Evolutionary conservation across 2,329 filamentous ascomycete genomes (phyloP).

Genomic region (Sporothrix inflata): DNA sequence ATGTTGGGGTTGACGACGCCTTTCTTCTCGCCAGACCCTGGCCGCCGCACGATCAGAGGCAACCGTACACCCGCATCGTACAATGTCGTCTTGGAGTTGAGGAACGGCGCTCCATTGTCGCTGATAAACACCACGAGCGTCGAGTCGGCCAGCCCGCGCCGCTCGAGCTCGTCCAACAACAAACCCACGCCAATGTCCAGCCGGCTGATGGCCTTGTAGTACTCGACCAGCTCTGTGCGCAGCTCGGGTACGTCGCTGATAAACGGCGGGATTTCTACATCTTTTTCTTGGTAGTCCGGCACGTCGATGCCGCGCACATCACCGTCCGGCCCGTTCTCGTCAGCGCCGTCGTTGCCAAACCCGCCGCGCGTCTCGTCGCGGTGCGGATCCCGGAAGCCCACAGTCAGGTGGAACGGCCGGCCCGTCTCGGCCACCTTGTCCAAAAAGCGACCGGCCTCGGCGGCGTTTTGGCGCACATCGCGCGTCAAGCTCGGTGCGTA

Average conservation of each 20-base stretch:
- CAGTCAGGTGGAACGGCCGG: conserved; percentile 50
- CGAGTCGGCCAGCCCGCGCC: conserved; percentile 39
- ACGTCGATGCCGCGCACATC: conserved; percentile 34
- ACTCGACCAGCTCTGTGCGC: conserved; percentile 49
- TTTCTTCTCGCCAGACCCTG: conserved; percentile 35
- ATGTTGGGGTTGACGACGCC: conserved; percentile 47
- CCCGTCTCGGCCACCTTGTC: conserved; percentile 38
- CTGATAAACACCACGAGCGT: conserved; percentile 53
- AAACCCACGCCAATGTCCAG: conserved; percentile 49
- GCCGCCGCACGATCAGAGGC: conserved; percentile 47
- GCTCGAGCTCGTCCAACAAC: conserved; percentile 43
- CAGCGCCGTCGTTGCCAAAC: conserved; percentile 49
- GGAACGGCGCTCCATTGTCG: conserved; percentile 54
- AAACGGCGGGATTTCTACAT: conserved; percentile 48
- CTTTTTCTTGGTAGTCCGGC: conserved; percentile 36
- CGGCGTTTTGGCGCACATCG: conserved; percentile 48
- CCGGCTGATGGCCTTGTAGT: conserved; percentile 47
- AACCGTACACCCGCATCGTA: conserved; percentile 52
- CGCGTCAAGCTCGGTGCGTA: conserved; percentile 47
- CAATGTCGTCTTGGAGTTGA: conserved; percentile 56
- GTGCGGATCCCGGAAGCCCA: conserved; percentile 53
- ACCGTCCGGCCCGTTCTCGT: conserved; percentile 29
- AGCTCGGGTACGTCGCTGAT: conserved; percentile 47
- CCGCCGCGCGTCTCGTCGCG: conserved; percentile 47
- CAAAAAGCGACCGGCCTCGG: conserved; percentile 46